Percentiles rank a stretch among this genome's conserved stretches.
Evolutionary conservation across 495 filamentous ascomycete species (phyloP).

Genomic region (Xylaria longipes): DNA sequence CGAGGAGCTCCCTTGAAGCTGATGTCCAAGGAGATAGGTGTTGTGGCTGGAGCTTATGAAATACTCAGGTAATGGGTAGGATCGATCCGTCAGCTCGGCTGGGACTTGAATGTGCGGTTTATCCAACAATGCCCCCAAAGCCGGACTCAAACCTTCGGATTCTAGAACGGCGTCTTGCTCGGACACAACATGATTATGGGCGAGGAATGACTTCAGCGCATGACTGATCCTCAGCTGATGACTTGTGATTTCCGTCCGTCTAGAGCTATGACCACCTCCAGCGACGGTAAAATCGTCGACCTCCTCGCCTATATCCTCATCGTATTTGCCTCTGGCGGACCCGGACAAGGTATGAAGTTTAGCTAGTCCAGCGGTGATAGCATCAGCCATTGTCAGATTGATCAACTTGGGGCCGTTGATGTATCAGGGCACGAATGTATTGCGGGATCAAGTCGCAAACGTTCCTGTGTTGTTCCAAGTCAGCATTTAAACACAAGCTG

Average conservation of each 20-base stretch:
- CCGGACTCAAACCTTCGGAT: slow-evolving; percentile 34
- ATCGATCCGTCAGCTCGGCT: slow-evolving; percentile 46
- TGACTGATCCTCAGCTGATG: slow-evolving; percentile 54
- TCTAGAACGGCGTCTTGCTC: slow-evolving; percentile 44
- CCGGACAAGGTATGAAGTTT: slow-evolving; percentile 5
- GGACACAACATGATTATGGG: slow-evolving; percentile 44
- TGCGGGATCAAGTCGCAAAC: background rate
- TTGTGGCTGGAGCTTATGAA: slow-evolving; percentile 59
- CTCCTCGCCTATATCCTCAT: slow-evolving; percentile 59
- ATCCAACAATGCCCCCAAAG: slow-evolving; percentile 47
- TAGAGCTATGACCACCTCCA: slow-evolving; percentile 55
- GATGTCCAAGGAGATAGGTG: slow-evolving; percentile 62
- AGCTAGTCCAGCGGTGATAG: slow-evolving; percentile 7
- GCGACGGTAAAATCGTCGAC: slow-evolving; percentile 52
- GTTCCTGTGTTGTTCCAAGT: background rate
- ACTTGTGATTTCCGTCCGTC: slow-evolving; percentile 45
- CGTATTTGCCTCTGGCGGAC: slow-evolving; percentile 32
- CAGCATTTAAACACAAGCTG: background rate
- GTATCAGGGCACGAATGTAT: background rate
- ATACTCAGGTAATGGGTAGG: slow-evolving; percentile 59
- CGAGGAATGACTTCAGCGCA: slow-evolving; percentile 53
- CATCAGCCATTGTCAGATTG: slow-evolving; percentile 12
- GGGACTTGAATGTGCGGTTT: slow-evolving; percentile 56
- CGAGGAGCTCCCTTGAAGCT: slow-evolving; percentile 56
- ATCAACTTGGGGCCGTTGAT: background rate